These are phyloP conservation scores for Backusella macrospora DNA, from an alignment of 192 early-diverging fungal genomes.

Conservation along the genomic window DNA sequence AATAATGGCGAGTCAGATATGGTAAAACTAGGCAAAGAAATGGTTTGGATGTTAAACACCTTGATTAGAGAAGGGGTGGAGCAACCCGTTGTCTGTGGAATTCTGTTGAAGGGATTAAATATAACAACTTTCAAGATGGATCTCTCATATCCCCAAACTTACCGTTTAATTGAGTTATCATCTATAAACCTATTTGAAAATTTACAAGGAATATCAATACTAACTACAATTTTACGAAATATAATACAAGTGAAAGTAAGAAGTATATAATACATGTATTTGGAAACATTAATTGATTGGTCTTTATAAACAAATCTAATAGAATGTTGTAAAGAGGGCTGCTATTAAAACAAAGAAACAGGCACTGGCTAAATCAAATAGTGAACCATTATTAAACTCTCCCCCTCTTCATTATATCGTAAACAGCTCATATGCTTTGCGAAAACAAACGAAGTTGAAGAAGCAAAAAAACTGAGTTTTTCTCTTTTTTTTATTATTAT, in stretches of 20 bases:
- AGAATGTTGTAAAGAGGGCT: no score
- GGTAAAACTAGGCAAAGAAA: background rate
- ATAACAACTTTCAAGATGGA: background rate
- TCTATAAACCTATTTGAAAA: background rate
- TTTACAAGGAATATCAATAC: background rate
- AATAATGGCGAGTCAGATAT: background rate
- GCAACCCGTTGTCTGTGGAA: background rate
- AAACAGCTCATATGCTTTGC: no score
- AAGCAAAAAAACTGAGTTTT: no score
- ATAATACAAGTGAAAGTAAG: background rate
- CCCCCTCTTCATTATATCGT: no score
- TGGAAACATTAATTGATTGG: no score
- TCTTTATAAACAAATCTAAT: no score
- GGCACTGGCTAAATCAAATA: no score
- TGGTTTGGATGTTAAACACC: no score
- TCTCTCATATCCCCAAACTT: background rate
- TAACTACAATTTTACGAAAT: background rate
- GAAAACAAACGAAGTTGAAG: no score
- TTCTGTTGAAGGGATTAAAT: background rate
- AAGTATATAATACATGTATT: background rate
- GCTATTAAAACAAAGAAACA: no score
- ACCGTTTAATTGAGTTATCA: background rate
- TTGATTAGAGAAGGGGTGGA: background rate
- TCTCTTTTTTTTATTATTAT: no score
- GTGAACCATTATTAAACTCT: no score